Evolutionary conservation across 169 alveolate genomes (phyloP), one percentile per base, ranked within the genome.

Genomic region (Plasmodium ovale): DNA sequence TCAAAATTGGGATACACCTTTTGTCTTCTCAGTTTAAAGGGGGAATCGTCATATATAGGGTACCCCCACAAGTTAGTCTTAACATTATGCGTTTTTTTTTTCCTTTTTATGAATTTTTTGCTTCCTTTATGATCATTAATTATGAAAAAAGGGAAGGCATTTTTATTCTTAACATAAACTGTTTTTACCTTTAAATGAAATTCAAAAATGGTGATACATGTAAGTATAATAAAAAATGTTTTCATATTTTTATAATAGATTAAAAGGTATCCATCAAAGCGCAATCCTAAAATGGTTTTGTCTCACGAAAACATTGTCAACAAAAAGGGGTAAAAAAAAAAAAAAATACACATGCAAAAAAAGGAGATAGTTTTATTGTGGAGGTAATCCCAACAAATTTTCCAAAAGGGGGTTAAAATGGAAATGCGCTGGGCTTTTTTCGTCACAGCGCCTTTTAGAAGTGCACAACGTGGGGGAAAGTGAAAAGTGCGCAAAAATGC

Each of bases 41-140:
- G 94, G 0, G 77, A 65, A 31, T 91, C 94, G 12, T 92, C 94
- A 54, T 72, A 91, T 42, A 91, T 54, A 37, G 94, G 94, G 33
- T 91, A 91, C 1, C 90, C 94, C 94, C 94, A 91, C 4, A 91
- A 25, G 35, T 19, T 64, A 19, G 56, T 42, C 56, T 64, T 62
- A 54, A 53, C 39, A 14, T 79, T 64, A 0, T 64, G 9, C 10
- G 25, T 2, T 44, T 39, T 10, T 39, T 21, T 62, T 60, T 58
- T 54, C 54, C 68, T 62, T 62, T 21, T 27, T 9, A 23, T 35
- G 5, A 4, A 9, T 33, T 25, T 21, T 19, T 49, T 37, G 16
- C 14, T 65, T 25, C 19, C 27, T 59, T 59, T 59, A 29, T 39
- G 9, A 23, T 49, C 65, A 31, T 16, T 31, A 2, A 44, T 19